Evolutionary conservation across 116 monocot species (phyloP).

Genomic region (Zostera marina): DNA sequence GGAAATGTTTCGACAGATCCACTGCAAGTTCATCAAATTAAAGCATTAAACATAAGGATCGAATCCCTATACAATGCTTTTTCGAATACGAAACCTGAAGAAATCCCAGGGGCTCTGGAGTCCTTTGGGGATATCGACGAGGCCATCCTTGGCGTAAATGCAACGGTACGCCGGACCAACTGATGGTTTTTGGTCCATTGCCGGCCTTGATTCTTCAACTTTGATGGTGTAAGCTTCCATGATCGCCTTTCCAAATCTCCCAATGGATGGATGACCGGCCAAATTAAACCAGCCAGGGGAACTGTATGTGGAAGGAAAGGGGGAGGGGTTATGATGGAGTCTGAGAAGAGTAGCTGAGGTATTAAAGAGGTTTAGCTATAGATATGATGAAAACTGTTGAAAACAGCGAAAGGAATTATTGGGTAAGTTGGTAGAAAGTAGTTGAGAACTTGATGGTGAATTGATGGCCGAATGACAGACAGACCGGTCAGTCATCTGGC

Average conservation of each 20-base stretch:
- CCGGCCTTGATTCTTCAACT: conserved; percentile 53
- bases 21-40: conserved; percentile 37
- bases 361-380: neutral
- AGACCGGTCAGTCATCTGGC: too few relatives aligned
- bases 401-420: neutral
- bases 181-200: conserved; percentile 38
- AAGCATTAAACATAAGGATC: neutral
- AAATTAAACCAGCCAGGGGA: neutral
- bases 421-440: too few relatives aligned
- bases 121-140: conserved; percentile 32
- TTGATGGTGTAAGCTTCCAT: conserved; percentile 58
- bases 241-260: neutral
- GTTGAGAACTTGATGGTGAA: too few relatives aligned
- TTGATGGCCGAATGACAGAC: too few relatives aligned
- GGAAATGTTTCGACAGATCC: conserved; percentile 59
- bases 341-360: neutral
- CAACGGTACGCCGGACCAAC: conserved; percentile 71
- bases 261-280: neutral
- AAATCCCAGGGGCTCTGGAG: conserved; percentile 81
- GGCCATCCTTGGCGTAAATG: conserved; percentile 68
- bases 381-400: neutral
- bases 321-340: conserved; percentile 2
- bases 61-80: neutral
- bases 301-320: neutral
- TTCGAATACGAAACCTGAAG: conserved; percentile 44